Evolutionary conservation across 257 asterid genomes (phyloP), one percentile per base, ranked within the genome.

Genomic region (Avicennia marina): DNA sequence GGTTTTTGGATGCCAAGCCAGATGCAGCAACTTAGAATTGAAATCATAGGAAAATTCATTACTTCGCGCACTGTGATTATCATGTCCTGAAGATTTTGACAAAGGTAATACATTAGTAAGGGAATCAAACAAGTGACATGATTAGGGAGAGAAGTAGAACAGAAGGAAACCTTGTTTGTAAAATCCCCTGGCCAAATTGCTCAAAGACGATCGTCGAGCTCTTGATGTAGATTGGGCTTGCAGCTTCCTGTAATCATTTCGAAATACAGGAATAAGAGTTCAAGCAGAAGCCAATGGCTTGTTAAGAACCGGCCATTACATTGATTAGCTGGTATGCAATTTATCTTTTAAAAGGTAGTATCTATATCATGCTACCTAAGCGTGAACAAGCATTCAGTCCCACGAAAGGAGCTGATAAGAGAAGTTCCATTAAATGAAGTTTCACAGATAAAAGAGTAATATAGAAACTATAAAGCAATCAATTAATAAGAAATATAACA

Each of bases 1-100:
- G 10, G 73, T 49, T 19, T 71, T 67, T 3, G 94, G 95, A 70
- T 86, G 90, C 95, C 94, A 86, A 7, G 95, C 84, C 77, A 86
- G 56, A 68, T 79, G 78, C 76, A 76, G 75, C 77, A 81, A 55
- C 78, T 81, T 83, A 0, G 84, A 66, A 39, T 72, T 75, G 60
- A 74, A 72, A 71, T 86, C 81, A 10, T 60, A 58, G 3, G 69
- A 64, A 29, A 58, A 43, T 43, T 77, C 86, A 2, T 70, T 66
- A 32, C 63, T 49, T 59, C 65, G 77, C 3, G 78, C 34, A 20
- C 58, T 26, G 3, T 63, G 64, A 15, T 24, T 43, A 26, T 78
- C 81, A 7, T 56, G 62, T 38, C 80, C 89, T 73, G 84, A n/a
- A 59, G 50, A 40, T 44, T 34, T 56, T 1, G 21, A 32, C 36